Percentiles rank a stretch among this genome's conserved stretches.
Conservation (phyloP, 225 moss, liverwort and hornwort genomes). For the Marchantia paleacea region DNA sequence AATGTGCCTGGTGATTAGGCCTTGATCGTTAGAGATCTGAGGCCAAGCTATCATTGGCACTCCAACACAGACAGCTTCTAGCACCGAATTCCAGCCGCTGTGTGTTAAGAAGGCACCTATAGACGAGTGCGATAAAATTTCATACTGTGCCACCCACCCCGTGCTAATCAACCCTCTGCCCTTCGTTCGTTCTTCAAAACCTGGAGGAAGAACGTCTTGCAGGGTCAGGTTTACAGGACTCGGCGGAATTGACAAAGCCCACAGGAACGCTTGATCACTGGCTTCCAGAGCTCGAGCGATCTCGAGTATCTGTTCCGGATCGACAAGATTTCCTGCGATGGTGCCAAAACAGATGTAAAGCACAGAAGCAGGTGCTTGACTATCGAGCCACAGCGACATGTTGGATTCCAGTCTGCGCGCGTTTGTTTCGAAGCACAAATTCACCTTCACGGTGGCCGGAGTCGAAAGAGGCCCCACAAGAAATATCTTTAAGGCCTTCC, state of each 20-base stretch:
- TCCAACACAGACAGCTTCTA: slow-evolving; percentile 39
- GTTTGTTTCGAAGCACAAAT: neutral
- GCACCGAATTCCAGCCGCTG: slow-evolving; percentile 42
- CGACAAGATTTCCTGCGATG: slow-evolving; percentile 8
- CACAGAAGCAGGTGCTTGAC: slow-evolving; percentile 45
- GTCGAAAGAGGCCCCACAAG: neutral
- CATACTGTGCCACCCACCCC: slow-evolving; percentile 34
- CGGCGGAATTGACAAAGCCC: slow-evolving; percentile 26
- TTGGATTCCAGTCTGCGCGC: no score
- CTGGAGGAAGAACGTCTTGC: no score
- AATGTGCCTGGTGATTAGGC: slow-evolving; percentile 30
- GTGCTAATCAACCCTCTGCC: slow-evolving; percentile 19
- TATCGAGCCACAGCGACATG: slow-evolving; percentile 56
- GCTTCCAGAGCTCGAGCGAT: slow-evolving; percentile 48
- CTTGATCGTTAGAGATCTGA: slow-evolving; percentile 27
- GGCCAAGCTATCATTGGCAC: slow-evolving; percentile 43
- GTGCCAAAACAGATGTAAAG: slow-evolving; percentile 57
- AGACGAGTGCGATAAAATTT: slow-evolving; percentile 34
- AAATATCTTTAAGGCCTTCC: neutral
- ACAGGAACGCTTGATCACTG: slow-evolving; percentile 45
- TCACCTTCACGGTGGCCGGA: neutral
- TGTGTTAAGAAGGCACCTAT: slow-evolving; percentile 41
- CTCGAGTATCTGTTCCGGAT: slow-evolving; percentile 30
- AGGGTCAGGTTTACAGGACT: slow-evolving; percentile 12
- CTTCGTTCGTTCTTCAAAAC: slow-evolving; percentile 20